These are phyloP conservation scores for Cairneyella variabilis DNA, from an alignment of 495 filamentous ascomycete genomes.

Conservation along the genomic window DNA sequence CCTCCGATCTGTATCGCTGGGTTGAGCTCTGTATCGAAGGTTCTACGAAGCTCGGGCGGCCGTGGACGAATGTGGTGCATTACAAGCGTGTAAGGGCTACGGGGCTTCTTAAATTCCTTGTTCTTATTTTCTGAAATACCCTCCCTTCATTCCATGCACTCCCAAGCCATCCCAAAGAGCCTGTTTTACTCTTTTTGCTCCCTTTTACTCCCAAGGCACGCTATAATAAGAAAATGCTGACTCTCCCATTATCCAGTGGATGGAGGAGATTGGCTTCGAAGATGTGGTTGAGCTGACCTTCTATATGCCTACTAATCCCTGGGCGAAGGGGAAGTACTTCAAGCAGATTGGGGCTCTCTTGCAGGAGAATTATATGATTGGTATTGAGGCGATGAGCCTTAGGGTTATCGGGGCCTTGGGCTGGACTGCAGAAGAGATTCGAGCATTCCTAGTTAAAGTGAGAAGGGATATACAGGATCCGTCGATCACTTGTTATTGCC, in stretches of 20 bases:
- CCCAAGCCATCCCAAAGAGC: too few species aligned
- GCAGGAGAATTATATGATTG: neutral
- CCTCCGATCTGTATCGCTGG: neutral
- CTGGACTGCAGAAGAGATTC: neutral
- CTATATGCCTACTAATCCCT: neutral
- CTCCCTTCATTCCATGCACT: too few species aligned
- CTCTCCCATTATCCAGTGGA: too few species aligned
- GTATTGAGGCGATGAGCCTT: neutral
- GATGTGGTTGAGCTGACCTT: neutral
- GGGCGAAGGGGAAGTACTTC: neutral
- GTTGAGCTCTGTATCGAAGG: neutral
- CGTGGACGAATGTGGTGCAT: neutral
- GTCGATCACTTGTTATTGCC: too few species aligned
- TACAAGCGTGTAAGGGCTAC: too few species aligned
- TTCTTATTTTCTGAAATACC: too few species aligned
- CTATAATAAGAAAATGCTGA: too few species aligned
- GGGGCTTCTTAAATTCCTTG: too few species aligned
- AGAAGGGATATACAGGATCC: too few species aligned
- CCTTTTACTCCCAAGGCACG: too few species aligned
- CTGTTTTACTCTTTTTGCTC: too few species aligned
- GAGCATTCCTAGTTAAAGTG: too few species aligned
- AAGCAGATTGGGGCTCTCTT: neutral
- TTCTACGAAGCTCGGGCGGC: neutral
- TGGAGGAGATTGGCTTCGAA: constrained; percentile 1
- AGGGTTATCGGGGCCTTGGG: neutral